Base-by-base conservation (phyloP, 2,329 filamentous ascomycete species). In the Sarocladium oryzae region DNA sequence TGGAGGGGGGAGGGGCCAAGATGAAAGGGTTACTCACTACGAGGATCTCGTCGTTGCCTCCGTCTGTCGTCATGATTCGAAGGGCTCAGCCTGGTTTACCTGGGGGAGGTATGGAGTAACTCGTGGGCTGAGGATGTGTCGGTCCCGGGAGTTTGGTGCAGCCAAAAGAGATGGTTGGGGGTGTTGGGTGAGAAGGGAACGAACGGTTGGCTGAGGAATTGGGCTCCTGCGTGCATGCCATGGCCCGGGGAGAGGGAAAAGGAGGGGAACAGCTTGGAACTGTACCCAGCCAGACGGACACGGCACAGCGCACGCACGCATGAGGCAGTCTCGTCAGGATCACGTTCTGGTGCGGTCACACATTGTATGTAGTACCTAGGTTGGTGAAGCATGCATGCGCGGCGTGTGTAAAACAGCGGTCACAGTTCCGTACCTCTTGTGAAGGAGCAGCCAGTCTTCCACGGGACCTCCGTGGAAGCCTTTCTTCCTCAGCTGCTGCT, bases 131-230 rank as follows among this genome's bases (percentile, higher is more conserved):
- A 13, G 28, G 28, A 30, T 30, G 28, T 20, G 24, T 18, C 33
- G 43, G 43, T 32, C 43, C 43, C 43, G 43, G 18, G 43, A 48
- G 43, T 33, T 16, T 48, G 43, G 43, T 48, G 43, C 43, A 48
- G 43, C 43, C n/a, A 30, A 48, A 33, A 26, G 32, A 26, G 33
- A 21, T 24, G 43, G 32, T 33, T 24, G 43, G 26, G 43, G 26
- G 20, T 24, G 24, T 48, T 32, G 43, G 43, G 24, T 3, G 26
- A 13, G 26, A 48, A 33, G 26, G 43, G 24, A 33, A 48, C 28
- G 43, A 23, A 30, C 33, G 43, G 43, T 23, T 33, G 24, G 21
- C 18, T 45, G 4, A 3, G 40, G 40, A 30, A 30, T 26, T 16
- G 26, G 24, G 15, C 43, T 43, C 26, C 21, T 26, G 40, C n/a